Conservation (phyloP, 768 basidiomycete species). For the Hygrocybe punicea region DNA sequence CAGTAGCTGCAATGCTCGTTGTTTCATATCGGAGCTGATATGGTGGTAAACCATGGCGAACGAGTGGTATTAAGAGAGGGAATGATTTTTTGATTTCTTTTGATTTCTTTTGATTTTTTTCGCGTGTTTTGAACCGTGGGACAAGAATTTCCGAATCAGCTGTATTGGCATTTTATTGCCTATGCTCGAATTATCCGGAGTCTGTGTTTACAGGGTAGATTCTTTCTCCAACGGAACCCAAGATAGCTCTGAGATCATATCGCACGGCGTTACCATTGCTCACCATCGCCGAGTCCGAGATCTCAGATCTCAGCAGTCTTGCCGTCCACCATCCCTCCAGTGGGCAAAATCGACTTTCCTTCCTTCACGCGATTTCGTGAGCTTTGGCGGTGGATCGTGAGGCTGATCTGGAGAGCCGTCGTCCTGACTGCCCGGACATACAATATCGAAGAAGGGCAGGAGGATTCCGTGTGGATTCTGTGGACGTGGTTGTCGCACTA, state of each 20-base stretch:
- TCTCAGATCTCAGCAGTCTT: conserved; percentile 41
- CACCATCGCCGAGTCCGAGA: conserved; percentile 42
- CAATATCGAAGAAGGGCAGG: conserved; percentile 34
- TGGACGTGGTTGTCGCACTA: conserved; percentile 67
- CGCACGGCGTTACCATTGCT: conserved; percentile 54
- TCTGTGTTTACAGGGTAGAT: conserved; percentile 78
- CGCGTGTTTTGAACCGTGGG: too few species aligned
- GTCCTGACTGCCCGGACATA: conserved; percentile 55
- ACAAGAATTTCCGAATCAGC: too few species aligned
- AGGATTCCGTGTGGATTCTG: conserved; percentile 42
- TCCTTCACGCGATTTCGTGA: conserved; percentile 72
- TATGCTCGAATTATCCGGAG: conserved; percentile 71
- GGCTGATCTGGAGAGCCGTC: conserved; percentile 79
- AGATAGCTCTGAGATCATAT: conserved; percentile 57
- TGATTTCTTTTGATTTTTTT: too few species aligned
- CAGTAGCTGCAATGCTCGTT: too few species aligned
- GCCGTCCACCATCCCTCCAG: conserved; percentile 10
- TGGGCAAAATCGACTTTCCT: conserved; percentile 43
- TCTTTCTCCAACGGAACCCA: conserved; percentile 46
- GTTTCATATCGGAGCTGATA: too few species aligned
- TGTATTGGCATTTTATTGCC: too few species aligned
- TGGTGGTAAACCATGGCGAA: too few species aligned
- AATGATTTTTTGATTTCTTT: too few species aligned
- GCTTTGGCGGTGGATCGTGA: too few species aligned
- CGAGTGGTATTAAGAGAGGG: too few species aligned